phyloP scores from a whole-genome alignment of 2,329 filamentous ascomycete species.

The Fusarium torreyae region DNA sequence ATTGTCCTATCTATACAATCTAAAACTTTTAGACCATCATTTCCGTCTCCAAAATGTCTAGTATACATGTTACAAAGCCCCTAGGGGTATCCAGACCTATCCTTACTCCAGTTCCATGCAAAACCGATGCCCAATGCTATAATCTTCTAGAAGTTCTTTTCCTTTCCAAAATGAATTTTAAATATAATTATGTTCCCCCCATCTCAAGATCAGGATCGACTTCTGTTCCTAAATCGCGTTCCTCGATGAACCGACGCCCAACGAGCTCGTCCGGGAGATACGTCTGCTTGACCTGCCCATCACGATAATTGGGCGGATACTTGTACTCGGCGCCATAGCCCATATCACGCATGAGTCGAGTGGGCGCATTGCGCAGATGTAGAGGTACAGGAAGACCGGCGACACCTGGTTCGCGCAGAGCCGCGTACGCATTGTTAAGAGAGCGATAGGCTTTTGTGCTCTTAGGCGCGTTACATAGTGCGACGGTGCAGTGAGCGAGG shows the following conservation, averaged over 20 bases:
- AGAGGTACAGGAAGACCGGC: slow-evolving; percentile 86
- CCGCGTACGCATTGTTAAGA: slow-evolving; percentile 83
- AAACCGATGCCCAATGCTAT: slow-evolving; percentile 22
- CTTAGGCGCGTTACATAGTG: slow-evolving; percentile 85
- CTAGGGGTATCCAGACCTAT: slow-evolving; percentile 18
- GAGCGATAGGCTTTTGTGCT: slow-evolving; percentile 89
- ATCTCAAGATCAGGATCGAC: slow-evolving; percentile 78
- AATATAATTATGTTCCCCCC: slow-evolving; percentile 42
- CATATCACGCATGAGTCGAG: slow-evolving; percentile 91
- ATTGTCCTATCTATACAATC: slow-evolving; percentile 18
- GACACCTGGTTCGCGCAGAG: slow-evolving; percentile 85
- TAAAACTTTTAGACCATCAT: slow-evolving; percentile 16
- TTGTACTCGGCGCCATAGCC: slow-evolving; percentile 95
- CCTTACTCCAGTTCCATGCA: slow-evolving; percentile 27
- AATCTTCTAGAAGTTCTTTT: background rate
- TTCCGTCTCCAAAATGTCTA: slow-evolving; percentile 19
- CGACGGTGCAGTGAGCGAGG: slow-evolving; percentile 87
- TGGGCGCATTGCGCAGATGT: slow-evolving; percentile 93
- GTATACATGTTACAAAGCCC: slow-evolving; percentile 26
- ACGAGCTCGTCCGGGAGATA: slow-evolving; percentile 86
- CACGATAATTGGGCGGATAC: slow-evolving; percentile 91
- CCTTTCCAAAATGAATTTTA: background rate
- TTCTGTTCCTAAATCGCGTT: slow-evolving; percentile 82
- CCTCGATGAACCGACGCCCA: slow-evolving; percentile 83
- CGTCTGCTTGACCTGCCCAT: slow-evolving; percentile 86